Evolutionary conservation across 2,329 filamentous ascomycete species (phyloP), one percentile per base, ranked within the genome.

Genomic region (Phyllosticta paracitricarpa): DNA sequence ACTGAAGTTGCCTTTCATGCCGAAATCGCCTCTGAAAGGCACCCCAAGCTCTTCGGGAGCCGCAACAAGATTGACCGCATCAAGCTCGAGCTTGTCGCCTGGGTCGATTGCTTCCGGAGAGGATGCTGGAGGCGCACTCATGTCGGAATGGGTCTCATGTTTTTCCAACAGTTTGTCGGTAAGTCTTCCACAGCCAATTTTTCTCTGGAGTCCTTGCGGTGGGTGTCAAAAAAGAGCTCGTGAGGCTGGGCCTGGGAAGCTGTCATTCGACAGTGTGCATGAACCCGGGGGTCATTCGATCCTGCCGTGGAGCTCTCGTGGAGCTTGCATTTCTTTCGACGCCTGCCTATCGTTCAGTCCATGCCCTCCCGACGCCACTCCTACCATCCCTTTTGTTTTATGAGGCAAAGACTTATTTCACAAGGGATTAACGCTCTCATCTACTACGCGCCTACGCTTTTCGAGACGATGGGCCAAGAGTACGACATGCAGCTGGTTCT

Each of bases 1-100:
- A 78, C 81, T 1, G 82, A 85, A 64, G 79, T 80, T 6, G 73
- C 75, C 7, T 81, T 83, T 67, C 80, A 82, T 63, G 72, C 79
- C 62, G 73, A 81, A 64, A 70, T 76, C 24, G 73, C 74, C 53
- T 64, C 68, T 19, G 70, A 73, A 58, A 72, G 72, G 54, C 72
- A 75, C 30, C 78, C 72, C 0, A 51, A 69, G 2, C 63, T 74
- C 4, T 62, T 56, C 33, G 71, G 72, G 51, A 68, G 66, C 9
- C 62, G 64, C 7, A 51, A 54, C 28, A 70, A 64, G 2, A 62
- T 66, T 68, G 63, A 75, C 61, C 65, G 71, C 48, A 61, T 76
- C 51, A 77, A 74, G 62, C 73, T 82, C 0, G 80, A 81, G 63
- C 33, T 81, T 1, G 68, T 70, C 1, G 69, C 73, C 3, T 81